Evolutionary conservation across 2,329 filamentous ascomycete species (phyloP).

Genomic region (Claviceps fusiformis): DNA sequence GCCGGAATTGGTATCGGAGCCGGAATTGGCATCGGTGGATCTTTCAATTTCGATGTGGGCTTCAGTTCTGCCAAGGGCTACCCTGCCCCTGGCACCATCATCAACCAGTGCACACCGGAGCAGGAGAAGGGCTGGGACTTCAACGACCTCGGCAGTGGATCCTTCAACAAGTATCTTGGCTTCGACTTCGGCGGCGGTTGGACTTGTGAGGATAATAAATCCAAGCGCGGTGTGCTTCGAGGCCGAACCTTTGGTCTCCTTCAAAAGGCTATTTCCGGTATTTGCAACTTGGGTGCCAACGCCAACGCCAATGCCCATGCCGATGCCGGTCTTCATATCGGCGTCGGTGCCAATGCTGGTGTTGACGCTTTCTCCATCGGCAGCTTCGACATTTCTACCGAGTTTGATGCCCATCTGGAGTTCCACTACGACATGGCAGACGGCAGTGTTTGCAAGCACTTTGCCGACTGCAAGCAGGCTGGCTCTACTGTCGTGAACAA

Average conservation of each 20-base stretch:
- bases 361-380: conserved; percentile 54
- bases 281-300: conserved; percentile 29
- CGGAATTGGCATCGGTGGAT: neutral
- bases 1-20: neutral
- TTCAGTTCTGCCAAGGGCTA: conserved; percentile 32
- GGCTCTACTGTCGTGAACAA: conserved; percentile 65
- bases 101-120: conserved; percentile 63
- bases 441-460: conserved; percentile 70
- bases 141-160: conserved; percentile 45
- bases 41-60: conserved; percentile 2
- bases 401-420: conserved; percentile 66
- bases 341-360: conserved; percentile 27
- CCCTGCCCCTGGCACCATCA: conserved; percentile 54
- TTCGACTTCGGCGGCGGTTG: conserved; percentile 62
- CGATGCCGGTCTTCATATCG: conserved; percentile 44
- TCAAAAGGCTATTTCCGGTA: conserved; percentile 48
- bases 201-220: conserved; percentile 45
- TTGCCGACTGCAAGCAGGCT: conserved; percentile 48
- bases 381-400: conserved; percentile 57
- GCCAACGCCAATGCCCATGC: conserved; percentile 21
- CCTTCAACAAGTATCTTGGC: conserved; percentile 53
- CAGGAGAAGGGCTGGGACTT: conserved; percentile 64
- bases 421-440: conserved; percentile 82
- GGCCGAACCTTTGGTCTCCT: conserved; percentile 29
- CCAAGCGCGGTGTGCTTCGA: conserved; percentile 43